Conservation (phyloP, 2,329 filamentous ascomycete species). For the Phyllosticta citribraziliensis region DNA sequence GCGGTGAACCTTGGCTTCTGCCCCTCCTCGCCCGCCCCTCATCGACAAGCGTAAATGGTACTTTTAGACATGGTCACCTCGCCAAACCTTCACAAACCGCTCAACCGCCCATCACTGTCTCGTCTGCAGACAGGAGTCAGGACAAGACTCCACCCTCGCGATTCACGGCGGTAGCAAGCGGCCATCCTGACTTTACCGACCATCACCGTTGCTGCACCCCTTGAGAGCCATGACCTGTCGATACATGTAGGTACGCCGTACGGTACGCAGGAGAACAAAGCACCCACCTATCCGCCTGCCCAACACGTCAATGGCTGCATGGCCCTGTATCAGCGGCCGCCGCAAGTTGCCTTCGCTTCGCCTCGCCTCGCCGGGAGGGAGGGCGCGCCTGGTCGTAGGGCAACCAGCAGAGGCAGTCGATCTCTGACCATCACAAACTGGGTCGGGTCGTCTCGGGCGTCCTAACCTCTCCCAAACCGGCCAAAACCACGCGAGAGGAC, state of each 20-base stretch:
- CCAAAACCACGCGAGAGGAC: background rate
- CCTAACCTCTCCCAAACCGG: background rate
- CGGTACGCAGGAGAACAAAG: background rate
- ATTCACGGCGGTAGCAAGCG: background rate
- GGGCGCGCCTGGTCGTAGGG: background rate
- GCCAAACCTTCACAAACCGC: background rate
- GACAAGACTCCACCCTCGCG: background rate
- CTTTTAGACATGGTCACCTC: background rate
- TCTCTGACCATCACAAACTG: too few relatives aligned
- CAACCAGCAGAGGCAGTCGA: background rate
- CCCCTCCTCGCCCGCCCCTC: background rate
- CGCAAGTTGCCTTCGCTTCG: background rate
- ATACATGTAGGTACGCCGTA: background rate
- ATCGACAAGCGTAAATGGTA: background rate
- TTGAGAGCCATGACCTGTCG: background rate
- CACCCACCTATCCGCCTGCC: background rate
- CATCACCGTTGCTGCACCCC: background rate
- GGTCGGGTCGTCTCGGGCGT: too few relatives aligned
- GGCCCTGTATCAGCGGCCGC: background rate
- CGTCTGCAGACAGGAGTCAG: background rate
- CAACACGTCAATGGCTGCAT: background rate
- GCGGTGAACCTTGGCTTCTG: background rate
- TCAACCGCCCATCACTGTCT: background rate
- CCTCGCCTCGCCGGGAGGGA: background rate
- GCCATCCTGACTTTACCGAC: background rate